Base-by-base conservation (phyloP, 768 basidiomycete species). In the Lentinula lateritia region DNA sequence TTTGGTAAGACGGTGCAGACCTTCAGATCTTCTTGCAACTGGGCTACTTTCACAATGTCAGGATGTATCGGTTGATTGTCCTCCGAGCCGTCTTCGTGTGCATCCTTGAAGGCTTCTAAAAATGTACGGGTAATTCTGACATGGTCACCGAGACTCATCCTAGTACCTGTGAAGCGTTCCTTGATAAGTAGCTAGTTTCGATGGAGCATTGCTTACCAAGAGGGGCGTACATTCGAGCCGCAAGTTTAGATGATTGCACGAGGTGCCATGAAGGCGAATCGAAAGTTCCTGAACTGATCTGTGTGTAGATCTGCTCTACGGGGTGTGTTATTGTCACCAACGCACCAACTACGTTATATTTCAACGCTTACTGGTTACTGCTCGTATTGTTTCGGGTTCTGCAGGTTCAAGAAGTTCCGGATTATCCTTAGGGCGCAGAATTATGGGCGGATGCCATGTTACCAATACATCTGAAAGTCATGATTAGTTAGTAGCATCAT, bases 251-350 rank as follows among this genome's bases (percentile, higher is more conserved):
- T 20, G 81, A 83, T 50, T 92, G 83, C 43, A 93, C 78, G 38
- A 88, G 75, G 64, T 86, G 81, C 92, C 93, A 95, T 5, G 89
- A 89, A 28, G 93, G 94, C 3, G 93, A 88, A 64, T 93, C 89
- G 54, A 93, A 79, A 1, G 90, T 92, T 5, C 90, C 91, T 32
- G 83, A 82, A 62, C 86, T 84, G 65, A 95, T 92, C 58, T 83
- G 78, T 32, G 84, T 76, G 48, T 89, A 83, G 70, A 95, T 81
- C 61, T 76, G 76, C 5, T 81, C 70, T 2, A 93, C 15, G 93
- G 36, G 83, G 65, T 9, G 43, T 7, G 0, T 59, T 36, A 10
- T 18, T 16, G 6, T 36, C 34, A 50, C 20, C 46, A 34, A 35
- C 16, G 8, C 45, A 8, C 12, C 3, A n/a, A 9, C 32, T 23